Evolutionary conservation across 2,329 filamentous ascomycete species (phyloP), one percentile per base, ranked within the genome.

Genomic region (Apiospora marii): DNA sequence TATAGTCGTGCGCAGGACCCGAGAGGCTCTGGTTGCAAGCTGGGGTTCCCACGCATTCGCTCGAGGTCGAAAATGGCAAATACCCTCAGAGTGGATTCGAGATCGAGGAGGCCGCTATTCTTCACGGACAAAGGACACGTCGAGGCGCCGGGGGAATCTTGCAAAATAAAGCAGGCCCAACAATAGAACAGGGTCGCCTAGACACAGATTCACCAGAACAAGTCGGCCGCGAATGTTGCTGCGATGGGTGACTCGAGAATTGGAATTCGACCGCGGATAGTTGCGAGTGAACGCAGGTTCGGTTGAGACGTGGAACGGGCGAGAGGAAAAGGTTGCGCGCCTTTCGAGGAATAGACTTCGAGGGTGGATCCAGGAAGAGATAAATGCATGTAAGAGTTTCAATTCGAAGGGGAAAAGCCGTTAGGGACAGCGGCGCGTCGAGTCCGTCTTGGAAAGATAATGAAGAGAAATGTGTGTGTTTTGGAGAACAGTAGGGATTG

Each of bases 131-230:
- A 80, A 80, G 78, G 76, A 75, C 46, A 76, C 49, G 68, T 73
- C 72, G 72, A 72, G 69, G 74, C 79, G 76, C 79, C 79, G 78
- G 78, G 76, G 73, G 73, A 75, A 72, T 64, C 76, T 74, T 74
- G 72, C 49, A 69, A 70, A 61, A 74, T 72, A 70, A 73, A 73
- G 73, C 69, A 75, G 72, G 64, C 22, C 68, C 74, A 72, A 71
- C 72, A 74, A 72, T 69, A 72, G 73, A 44, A 58, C 67, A 44
- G 43, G 30, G 67, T 68, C 67, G 67, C 67, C 67, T 48, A 7
- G 16, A 68, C 30, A 68, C 58, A 19, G 7, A 41, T 64, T 64
- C 58, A 41, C 58, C 58, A 64, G 58, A n/a, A 41, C 8, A 4
- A n/a, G 19, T 64, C 58, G 58, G 34, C 7, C 19, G 58, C 58